Base-by-base conservation (phyloP, 495 filamentous ascomycete genomes). In the Hapsidospora chrysogenum region DNA sequence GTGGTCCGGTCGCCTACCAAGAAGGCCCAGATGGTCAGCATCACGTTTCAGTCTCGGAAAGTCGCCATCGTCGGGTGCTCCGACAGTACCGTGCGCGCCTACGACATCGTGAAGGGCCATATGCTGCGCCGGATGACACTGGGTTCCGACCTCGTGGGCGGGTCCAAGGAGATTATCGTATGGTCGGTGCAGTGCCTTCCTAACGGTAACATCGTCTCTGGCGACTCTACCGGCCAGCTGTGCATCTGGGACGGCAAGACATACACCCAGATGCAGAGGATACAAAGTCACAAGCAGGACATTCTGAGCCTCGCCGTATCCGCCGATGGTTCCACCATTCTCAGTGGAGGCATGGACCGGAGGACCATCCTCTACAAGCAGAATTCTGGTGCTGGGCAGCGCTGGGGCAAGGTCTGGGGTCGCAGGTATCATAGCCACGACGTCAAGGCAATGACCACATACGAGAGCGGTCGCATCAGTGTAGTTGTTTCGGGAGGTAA, bases 221-320 rank as follows among this genome's bases (percentile, higher is more conserved):
- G 82, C 29, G 87, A 95, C 54, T 96, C 89, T 13, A 85, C 83
- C 8, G 89, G 89, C 20, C 82, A 93, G 48, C 63, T 99, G 8
- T 73, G 78, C 35, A 84, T 96, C 51, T 96, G 82, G 79, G 85
- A 95, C 53, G 83, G 80, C 23, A 86, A 78, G 60, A 92, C 76
- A 33, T 92, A 87, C 45, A 78, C 84, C 3, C 74, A 93, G 25
- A 61, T 74, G 18, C 89, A 96, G 50, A 68, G 87, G 33, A 68
- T 96, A 33, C 71, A 83, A 47, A 69, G 77, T 13, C 89, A 96
- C 43, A 71, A 78, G 30, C 81, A 87, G n/a, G 89, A 99, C 61
- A 71, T 89, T 17, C 57, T 99, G 40, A 83, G 84, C 50, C 57
- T 99, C 4, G 76, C 80, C 2, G 69, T 78, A 9, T 87, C 76